Conservation (phyloP, 306 rosid genomes). For the Medicago truncatula region DNA sequence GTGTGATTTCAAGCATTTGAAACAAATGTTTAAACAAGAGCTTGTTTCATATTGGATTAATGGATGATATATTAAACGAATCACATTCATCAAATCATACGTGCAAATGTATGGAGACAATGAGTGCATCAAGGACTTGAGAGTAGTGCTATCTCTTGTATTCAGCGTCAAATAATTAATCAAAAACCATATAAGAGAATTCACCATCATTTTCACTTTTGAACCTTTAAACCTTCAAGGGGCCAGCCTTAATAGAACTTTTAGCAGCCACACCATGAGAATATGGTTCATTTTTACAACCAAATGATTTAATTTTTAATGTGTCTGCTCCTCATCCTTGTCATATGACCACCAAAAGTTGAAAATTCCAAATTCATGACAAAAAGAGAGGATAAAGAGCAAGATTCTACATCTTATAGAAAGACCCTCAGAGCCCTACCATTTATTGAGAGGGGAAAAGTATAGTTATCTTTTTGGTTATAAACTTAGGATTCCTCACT, state of each 20-base stretch:
- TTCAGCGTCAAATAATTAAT: conserved; percentile 75
- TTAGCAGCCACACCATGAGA: conserved; percentile 57
- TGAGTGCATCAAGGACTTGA: conserved; percentile 58
- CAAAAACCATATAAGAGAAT: conserved; percentile 51
- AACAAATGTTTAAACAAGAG: no score
- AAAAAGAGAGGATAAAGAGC: conserved; percentile 54
- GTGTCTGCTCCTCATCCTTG: conserved; percentile 56
- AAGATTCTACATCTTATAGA: conserved; percentile 50
- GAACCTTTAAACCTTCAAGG: conserved; percentile 54
- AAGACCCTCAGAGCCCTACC: conserved; percentile 42
- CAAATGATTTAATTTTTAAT: conserved; percentile 48
- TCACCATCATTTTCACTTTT: conserved; percentile 78
- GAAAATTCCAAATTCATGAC: conserved; percentile 51
- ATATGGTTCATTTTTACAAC: conserved; percentile 50
- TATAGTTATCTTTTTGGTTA: conserved; percentile 66
- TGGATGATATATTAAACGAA: not conserved
- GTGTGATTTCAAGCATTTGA: no score
- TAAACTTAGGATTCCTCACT: conserved; percentile 78
- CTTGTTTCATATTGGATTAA: not conserved
- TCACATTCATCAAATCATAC: not conserved
- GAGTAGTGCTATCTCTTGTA: conserved; percentile 68
- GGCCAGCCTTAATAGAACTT: conserved; percentile 46
- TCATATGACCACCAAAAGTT: conserved; percentile 57
- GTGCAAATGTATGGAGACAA: conserved; percentile 46
- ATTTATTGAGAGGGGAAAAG: conserved; percentile 50